Conservation (phyloP, 2,329 filamentous ascomycete genomes). For the Pseudomassariella vexata region DNA sequence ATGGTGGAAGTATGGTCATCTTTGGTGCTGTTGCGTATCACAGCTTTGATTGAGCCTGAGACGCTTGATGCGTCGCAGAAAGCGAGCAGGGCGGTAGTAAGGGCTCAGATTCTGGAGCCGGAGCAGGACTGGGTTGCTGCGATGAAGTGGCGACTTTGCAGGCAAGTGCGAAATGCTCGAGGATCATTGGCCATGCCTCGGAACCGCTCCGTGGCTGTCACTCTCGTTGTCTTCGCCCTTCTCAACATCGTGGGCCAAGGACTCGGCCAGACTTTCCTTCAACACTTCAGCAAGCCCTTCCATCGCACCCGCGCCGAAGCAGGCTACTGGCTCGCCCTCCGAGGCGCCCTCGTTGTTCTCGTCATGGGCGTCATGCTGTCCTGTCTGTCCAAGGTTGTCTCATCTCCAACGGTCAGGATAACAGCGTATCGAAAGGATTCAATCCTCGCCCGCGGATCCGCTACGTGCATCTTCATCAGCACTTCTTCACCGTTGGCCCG, state of each 20-base stretch:
- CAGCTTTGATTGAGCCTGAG: conserved; percentile 8
- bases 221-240: conserved; percentile 8
- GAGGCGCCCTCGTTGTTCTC: conserved; percentile 15
- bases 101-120: no score
- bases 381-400: conserved; percentile 9
- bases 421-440: conserved; percentile 18
- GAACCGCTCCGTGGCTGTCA: conserved; percentile 7
- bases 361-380: conserved; percentile 13
- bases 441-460: conserved; percentile 17
- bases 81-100: no score
- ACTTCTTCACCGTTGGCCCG: conserved; percentile 13
- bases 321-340: conserved; percentile 16
- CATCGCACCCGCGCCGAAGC: conserved; percentile 15
- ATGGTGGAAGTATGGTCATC: conserved; percentile 10
- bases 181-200: conserved; percentile 6
- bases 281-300: conserved; percentile 21
- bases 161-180: conserved; percentile 3
- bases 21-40: conserved; percentile 6
- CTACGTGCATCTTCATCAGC: no score
- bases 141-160: conserved; percentile 2
- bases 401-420: conserved; percentile 4
- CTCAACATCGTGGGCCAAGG: conserved; percentile 6
- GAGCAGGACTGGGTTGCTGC: conserved; percentile 1
- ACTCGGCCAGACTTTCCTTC: conserved; percentile 10
- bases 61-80: no score